Base-by-base conservation (phyloP, 1,139 yeast species). In the Hanseniaspora sp. region DNA sequence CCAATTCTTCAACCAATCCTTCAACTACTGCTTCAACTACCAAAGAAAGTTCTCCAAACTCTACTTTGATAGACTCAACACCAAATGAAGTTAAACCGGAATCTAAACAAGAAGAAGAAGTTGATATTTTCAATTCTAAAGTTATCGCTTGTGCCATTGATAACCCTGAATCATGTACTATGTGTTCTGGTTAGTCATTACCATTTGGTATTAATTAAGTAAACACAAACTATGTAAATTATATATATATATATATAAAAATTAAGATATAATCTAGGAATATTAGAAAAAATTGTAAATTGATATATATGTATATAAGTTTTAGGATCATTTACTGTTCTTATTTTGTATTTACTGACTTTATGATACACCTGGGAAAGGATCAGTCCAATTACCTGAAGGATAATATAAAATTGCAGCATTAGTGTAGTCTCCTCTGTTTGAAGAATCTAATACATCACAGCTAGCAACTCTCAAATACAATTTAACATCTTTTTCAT, bases 101-200 rank as follows among this genome's bases (percentile, higher is more conserved):
- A 13, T 11, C 29, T 18, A 28, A 9, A 11, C 8, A 39, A 5
- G 29, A 39, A 39, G 64, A 62, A 42, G 74, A 70, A 56, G 67
- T 64, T 58, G 96, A 92, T 67, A 92, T 92, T 64, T 92, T 76
- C 77, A 87, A 92, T 69, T 85, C 95, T 37, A 83, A 88, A 72
- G 97, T 84, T 45, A 80, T 92, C 71, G 96, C 96, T 44, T 92
- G 98, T 75, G 95, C 97, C 55, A 88, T 92, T 69, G 82, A 85
- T 69, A 92, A 92, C 74, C 96, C 96, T 57, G 97, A 86, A 71
- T 80, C 97, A 48, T 92, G 98, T 73, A 92, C 92, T 67, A 92
- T 92, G 98, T 92, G 98, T 76, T 90, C 97, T 59, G 97, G 97
- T 74, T 92, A 74, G 71, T 52, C 12, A 30, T 44, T 7, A n/a